phyloP scores from a whole-genome alignment of 2,329 filamentous ascomycete genomes.

The Colletotrichum coccodes region DNA sequence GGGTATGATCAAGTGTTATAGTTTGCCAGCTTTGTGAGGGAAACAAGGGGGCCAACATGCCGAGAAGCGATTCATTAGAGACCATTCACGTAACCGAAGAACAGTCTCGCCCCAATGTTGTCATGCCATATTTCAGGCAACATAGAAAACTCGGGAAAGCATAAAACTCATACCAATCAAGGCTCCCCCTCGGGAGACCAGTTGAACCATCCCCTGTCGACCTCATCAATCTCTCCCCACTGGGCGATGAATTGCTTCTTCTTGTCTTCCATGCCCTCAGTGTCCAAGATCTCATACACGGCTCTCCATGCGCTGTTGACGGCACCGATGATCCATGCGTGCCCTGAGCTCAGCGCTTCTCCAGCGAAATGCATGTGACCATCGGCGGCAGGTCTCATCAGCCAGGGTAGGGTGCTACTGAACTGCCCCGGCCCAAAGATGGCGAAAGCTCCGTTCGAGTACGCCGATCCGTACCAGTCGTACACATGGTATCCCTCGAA shows the following conservation, averaged over 20 bases:
- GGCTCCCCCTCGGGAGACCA: slow-evolving; percentile 30
- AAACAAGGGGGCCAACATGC: too few species aligned
- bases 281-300: slow-evolving; percentile 35
- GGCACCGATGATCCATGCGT: slow-evolving; percentile 40
- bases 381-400: slow-evolving; percentile 37
- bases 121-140: too few species aligned
- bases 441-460: slow-evolving; percentile 38
- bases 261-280: slow-evolving; percentile 35
- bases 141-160: too few species aligned
- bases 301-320: slow-evolving; percentile 38
- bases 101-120: too few species aligned
- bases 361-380: slow-evolving; percentile 39
- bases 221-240: slow-evolving; percentile 36
- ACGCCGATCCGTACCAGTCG: slow-evolving; percentile 38
- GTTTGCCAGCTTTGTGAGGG: too few species aligned
- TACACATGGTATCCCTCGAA: slow-evolving; percentile 36
- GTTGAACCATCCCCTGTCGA: slow-evolving; percentile 38
- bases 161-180: too few species aligned
- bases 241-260: slow-evolving; percentile 32
- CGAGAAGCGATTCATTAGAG: too few species aligned
- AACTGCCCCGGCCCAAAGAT: slow-evolving; percentile 38
- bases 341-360: slow-evolving; percentile 39
- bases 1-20: too few species aligned
- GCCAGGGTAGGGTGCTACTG: slow-evolving; percentile 35
- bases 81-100: too few species aligned